phyloP scores from a whole-genome alignment of 2,329 filamentous ascomycete species.

The Penicillium occitanis region DNA sequence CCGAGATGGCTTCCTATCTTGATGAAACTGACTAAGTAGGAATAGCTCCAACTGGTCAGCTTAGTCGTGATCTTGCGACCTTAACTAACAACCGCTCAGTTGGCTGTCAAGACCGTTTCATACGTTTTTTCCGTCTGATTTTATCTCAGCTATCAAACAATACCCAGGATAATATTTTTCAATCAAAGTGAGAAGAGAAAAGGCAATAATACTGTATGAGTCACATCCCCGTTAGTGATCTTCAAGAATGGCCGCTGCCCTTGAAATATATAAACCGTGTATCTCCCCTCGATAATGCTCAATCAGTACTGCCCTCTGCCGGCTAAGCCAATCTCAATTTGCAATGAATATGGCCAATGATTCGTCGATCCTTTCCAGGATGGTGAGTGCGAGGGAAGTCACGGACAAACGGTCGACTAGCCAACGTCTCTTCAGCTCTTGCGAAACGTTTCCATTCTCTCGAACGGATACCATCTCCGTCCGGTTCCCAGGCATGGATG shows the following conservation, averaged over 20 bases:
- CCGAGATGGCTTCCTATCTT: no score
- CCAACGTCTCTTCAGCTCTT: not conserved
- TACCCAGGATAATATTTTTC: not conserved
- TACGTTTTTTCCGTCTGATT: not conserved
- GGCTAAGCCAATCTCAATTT: not conserved
- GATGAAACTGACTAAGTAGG: not conserved
- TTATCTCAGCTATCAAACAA: not conserved
- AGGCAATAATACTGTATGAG: not conserved
- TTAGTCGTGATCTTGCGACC: not conserved
- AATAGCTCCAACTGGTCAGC: not conserved
- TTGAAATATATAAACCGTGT: not conserved
- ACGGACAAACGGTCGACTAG: not conserved
- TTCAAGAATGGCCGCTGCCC: not conserved
- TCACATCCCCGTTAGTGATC: not conserved
- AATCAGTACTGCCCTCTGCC: not conserved
- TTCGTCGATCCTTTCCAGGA: not conserved
- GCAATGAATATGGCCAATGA: not conserved
- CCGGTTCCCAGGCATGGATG: not conserved
- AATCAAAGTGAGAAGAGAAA: not conserved
- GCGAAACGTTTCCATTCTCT: not conserved
- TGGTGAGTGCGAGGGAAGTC: not conserved
- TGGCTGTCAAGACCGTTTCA: not conserved
- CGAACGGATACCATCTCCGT: constrained; percentile 12
- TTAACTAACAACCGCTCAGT: not conserved
- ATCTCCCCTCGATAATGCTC: not conserved